phyloP scores from a whole-genome alignment of 805 yeast genomes.

The Lipomyces starkeyi region DNA sequence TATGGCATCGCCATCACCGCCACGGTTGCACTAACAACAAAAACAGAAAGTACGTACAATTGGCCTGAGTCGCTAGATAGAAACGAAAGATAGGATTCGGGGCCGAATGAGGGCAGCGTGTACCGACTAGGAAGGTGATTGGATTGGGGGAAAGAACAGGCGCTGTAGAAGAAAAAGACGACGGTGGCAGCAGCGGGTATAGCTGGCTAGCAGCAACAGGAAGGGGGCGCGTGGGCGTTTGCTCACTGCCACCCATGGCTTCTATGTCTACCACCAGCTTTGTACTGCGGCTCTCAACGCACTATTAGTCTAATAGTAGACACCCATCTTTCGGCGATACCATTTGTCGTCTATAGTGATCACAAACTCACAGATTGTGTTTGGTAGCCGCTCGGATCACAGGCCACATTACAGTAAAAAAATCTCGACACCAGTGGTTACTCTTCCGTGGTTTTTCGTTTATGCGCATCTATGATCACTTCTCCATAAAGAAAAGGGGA shows the following conservation, averaged over 20 bases:
- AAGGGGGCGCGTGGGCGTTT: conserved; percentile 1
- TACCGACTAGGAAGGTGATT: background rate
- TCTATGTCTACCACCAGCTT: background rate
- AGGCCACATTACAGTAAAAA: background rate
- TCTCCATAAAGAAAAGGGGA: background rate
- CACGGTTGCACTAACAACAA: background rate
- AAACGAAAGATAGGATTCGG: background rate
- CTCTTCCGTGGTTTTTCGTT: too few relatives aligned
- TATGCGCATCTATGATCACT: background rate
- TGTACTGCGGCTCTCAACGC: too few relatives aligned
- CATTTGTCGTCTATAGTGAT: conserved; percentile 4
- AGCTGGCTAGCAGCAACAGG: background rate
- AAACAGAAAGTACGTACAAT: conserved; percentile 5
- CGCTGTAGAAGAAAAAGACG: conserved; percentile 10
- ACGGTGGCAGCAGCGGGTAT: conserved; percentile 13
- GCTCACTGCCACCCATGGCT: background rate
- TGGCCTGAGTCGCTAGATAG: conserved; percentile 6
- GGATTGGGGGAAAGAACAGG: conserved; percentile 6
- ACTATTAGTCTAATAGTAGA: background rate
- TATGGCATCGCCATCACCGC: background rate
- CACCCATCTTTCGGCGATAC: background rate
- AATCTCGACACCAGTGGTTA: background rate
- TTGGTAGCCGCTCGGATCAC: background rate
- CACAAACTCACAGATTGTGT: background rate
- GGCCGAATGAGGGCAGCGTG: background rate